Percentiles rank a stretch among this genome's conserved stretches.
Evolutionary conservation across 2,329 filamentous ascomycete genomes (phyloP).

Genomic region (Apiospora rasikravindrae): DNA sequence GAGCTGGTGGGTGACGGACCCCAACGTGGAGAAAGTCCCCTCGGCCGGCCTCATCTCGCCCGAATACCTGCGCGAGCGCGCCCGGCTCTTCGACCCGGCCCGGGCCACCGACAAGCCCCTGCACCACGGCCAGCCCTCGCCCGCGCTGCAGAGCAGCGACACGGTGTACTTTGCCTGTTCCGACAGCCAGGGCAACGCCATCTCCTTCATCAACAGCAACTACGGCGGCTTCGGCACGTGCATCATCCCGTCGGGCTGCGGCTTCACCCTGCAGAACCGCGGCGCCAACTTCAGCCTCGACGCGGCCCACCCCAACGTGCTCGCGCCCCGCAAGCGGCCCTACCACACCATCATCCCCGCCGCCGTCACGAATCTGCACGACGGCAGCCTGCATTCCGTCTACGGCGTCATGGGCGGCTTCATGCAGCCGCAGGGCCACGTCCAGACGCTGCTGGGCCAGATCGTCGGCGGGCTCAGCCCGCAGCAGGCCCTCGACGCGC

Average conservation of each 20-base stretch:
- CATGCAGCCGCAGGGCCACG: constrained; percentile 97
- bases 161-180: constrained; percentile 93
- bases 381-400: constrained; percentile 78
- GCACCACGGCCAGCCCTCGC: constrained; percentile 67
- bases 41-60: constrained; percentile 70
- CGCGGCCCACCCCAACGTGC: constrained; percentile 74
- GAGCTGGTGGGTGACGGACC: constrained; percentile 89
- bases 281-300: constrained; percentile 83
- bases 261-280: constrained; percentile 94
- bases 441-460: constrained; percentile 92
- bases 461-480: constrained; percentile 80
- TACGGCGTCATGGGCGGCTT: constrained; percentile 98
- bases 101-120: constrained; percentile 63
- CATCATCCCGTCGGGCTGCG: constrained; percentile 85
- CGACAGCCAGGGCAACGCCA: constrained; percentile 83
- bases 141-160: constrained; percentile 84
- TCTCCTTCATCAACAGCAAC: constrained; percentile 96
- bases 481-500: constrained; percentile 88
- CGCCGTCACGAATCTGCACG: constrained; percentile 77
- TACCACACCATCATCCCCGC: constrained; percentile 99
- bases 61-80: constrained; percentile 76
- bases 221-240: constrained; percentile 86
- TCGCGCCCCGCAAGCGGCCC: constrained; percentile 83
- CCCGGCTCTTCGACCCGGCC: constrained; percentile 60
- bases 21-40: constrained; percentile 73